phyloP scores from a whole-genome alignment of 129 eudicot species.

The Scalesia atractyloides region DNA sequence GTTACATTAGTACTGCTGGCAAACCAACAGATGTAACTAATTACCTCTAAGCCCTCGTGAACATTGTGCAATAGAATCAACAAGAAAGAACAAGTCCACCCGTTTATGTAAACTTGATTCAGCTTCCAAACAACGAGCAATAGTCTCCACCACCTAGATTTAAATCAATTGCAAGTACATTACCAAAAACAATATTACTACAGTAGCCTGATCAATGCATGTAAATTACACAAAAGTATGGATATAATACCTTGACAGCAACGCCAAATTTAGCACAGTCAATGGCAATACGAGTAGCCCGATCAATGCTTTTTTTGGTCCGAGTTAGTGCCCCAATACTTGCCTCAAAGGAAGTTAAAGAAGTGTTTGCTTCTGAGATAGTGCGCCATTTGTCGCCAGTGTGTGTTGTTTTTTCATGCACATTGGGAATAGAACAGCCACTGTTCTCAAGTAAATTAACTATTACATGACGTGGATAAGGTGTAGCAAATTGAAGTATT shows the following conservation, averaged over 20 bases:
- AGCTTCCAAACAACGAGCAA: constrained; percentile 73
- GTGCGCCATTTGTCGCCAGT: constrained; percentile 52
- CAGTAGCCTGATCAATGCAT: neutral
- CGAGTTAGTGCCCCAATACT: constrained; percentile 64
- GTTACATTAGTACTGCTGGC: neutral
- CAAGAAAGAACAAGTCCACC: constrained; percentile 96
- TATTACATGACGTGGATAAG: constrained; percentile 30
- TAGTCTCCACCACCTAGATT: constrained; percentile 79
- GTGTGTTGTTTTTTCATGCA: constrained; percentile 39
- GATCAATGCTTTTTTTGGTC: constrained; percentile 90
- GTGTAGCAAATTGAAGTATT: constrained; percentile 42
- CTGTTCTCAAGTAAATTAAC: constrained; percentile 42
- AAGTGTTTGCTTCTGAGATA: constrained; percentile 57
- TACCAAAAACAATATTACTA: neutral
- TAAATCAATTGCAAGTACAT: neutral
- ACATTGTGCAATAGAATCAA: constrained; percentile 90
- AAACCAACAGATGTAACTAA: constrained; percentile 2
- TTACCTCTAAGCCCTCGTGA: constrained; percentile 89
- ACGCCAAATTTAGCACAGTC: constrained; percentile 88
- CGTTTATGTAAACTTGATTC: constrained; percentile 74
- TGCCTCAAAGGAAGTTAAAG: constrained; percentile 70
- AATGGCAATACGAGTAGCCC: constrained; percentile 88
- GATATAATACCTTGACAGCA: constrained; percentile 70
- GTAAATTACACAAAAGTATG: neutral
- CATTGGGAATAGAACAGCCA: constrained; percentile 53